phyloP scores from a whole-genome alignment of 768 basidiomycete species.

The Lactarius quietus region DNA sequence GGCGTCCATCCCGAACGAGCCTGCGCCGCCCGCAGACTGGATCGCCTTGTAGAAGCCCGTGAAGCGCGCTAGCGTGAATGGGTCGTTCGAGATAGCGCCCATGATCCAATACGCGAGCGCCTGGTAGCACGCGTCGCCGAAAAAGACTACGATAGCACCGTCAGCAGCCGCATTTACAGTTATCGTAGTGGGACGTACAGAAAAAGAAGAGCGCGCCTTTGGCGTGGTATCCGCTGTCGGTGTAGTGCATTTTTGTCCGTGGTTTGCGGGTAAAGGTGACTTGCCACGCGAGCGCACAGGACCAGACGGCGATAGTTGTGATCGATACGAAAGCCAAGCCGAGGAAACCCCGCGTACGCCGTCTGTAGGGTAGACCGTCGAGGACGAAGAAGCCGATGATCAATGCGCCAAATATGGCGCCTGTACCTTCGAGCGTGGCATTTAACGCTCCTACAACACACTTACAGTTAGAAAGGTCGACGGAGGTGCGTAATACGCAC shows the following conservation, averaged over 20 bases:
- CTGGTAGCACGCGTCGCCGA: constrained; percentile 37
- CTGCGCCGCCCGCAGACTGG: constrained; percentile 37
- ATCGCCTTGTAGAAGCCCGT: constrained; percentile 45
- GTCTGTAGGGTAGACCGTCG: constrained; percentile 35
- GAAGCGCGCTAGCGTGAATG: constrained; percentile 42
- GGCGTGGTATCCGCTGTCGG: constrained; percentile 34
- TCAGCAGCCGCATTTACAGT: not conserved
- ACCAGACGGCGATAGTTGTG: constrained; percentile 38
- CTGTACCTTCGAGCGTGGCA: constrained; percentile 38
- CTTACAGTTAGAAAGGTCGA: not conserved
- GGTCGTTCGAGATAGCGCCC: constrained; percentile 44
- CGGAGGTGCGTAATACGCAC: constrained; percentile 20
- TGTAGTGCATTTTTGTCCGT: constrained; percentile 31
- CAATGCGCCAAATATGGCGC: constrained; percentile 43
- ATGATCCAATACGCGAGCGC: constrained; percentile 41
- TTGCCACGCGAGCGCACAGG: constrained; percentile 39
- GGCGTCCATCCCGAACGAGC: constrained; percentile 46
- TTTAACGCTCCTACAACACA: constrained; percentile 34
- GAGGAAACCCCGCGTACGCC: constrained; percentile 39
- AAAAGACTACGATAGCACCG: constrained; percentile 34
- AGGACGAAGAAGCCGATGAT: constrained; percentile 41
- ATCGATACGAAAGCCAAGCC: constrained; percentile 35
- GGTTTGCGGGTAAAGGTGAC: constrained; percentile 36
- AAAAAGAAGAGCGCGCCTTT: constrained; percentile 42
- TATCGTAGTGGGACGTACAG: constrained; percentile 29